A percentile compares a stretch with the other conserved stretches of the same genome.
Conservation (phyloP, 805 yeast species). For the Ogataea siamensis region DNA sequence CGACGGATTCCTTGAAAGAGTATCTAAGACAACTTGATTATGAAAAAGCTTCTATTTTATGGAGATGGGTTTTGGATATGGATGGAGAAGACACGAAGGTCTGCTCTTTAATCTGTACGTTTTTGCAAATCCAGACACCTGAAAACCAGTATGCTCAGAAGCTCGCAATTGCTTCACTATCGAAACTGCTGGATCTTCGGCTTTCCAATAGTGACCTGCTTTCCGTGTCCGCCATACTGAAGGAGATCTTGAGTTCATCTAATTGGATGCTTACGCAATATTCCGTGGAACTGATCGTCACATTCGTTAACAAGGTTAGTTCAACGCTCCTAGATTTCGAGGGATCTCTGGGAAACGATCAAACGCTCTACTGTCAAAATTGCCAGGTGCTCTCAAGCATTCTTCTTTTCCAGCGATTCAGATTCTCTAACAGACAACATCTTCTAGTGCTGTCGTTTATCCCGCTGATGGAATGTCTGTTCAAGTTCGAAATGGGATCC, state of each 20-base stretch:
- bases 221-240: conserved; percentile 31
- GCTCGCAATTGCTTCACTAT: conserved; percentile 34
- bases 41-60: conserved; percentile 1
- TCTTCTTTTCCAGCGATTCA: conserved; percentile 64
- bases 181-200: conserved; percentile 22
- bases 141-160: conserved; percentile 9
- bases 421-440: conserved; percentile 73
- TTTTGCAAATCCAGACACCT: conserved; percentile 5
- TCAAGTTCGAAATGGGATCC: conserved; percentile 23
- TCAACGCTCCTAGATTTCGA: conserved; percentile 5
- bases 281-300: conserved; percentile 49
- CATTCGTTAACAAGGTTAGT: conserved; percentile 16
- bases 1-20: conserved; percentile 6
- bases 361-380: conserved; percentile 32
- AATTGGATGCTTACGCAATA: conserved; percentile 66
- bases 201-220: neutral
- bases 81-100: neutral
- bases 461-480: conserved; percentile 48
- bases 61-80: conserved; percentile 15
- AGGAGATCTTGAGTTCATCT: conserved; percentile 44
- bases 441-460: conserved; percentile 50
- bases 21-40: conserved; percentile 11
- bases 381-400: conserved; percentile 54
- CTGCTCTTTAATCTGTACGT: conserved; percentile 7
- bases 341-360: conserved; percentile 32